A percentile compares a stretch with the other conserved stretches of the same genome.
These are phyloP conservation scores for Malus hybrid DNA, from an alignment of 331 rosid genomes.

Conservation along the genomic window DNA sequence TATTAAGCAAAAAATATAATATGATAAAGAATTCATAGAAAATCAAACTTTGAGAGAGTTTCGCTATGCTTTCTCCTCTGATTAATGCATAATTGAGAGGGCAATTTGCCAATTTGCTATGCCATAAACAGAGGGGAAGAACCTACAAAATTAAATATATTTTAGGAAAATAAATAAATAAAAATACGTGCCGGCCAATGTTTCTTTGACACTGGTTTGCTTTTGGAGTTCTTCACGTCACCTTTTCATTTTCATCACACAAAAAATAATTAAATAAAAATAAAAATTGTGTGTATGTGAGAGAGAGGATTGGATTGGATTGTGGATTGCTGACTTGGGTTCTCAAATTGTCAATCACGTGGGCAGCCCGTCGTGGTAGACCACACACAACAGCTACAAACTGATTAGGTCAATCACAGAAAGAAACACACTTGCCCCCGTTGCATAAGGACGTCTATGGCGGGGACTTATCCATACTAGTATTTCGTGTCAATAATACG, in stretches of 20 bases:
- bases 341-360: slow-evolving; percentile 78
- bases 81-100: slow-evolving; percentile 6
- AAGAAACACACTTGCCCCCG: slow-evolving; percentile 15
- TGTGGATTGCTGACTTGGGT: slow-evolving; percentile 58
- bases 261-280: not conserved
- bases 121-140: not conserved
- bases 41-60: rapidly evolving
- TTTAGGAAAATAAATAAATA: not conserved
- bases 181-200: slow-evolving; percentile 48
- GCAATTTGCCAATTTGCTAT: not conserved
- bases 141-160: not conserved
- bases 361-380: slow-evolving; percentile 72
- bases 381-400: slow-evolving; percentile 32
- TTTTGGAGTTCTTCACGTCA: slow-evolving; percentile 88
- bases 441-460: too few species aligned
- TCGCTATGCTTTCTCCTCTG: too few species aligned
- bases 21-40: rapidly evolving
- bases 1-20: too few species aligned
- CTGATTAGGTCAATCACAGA: slow-evolving; percentile 62
- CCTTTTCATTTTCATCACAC: slow-evolving; percentile 49
- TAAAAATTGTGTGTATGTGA: not conserved
- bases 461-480: too few species aligned
- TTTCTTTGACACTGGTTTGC: slow-evolving; percentile 54
- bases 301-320: slow-evolving; percentile 19
- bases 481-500: too few species aligned